These are phyloP conservation scores for Scedosporium apiospermum DNA, from an alignment of 2,329 filamentous ascomycete genomes.

Conservation along the genomic window DNA sequence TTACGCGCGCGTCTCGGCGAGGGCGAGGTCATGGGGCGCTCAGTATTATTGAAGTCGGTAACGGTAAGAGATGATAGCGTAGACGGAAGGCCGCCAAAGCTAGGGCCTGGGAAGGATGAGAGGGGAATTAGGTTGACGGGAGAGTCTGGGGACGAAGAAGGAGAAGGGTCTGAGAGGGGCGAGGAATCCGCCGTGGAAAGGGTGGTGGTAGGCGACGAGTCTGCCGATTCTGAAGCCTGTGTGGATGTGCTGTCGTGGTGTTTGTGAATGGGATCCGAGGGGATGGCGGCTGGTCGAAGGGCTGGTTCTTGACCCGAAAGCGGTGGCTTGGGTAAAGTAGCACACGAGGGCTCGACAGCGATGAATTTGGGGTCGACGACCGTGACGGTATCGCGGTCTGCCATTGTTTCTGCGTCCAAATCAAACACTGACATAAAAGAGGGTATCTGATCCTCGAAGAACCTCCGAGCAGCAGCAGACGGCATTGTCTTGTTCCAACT, in stretches of 20 bases:
- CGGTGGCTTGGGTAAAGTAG: constrained; percentile 24
- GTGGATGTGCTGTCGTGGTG: constrained; percentile 72
- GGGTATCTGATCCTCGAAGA: constrained; percentile 63
- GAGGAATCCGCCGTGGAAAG: constrained; percentile 88
- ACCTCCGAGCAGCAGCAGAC: constrained; percentile 49
- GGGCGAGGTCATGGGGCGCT: constrained; percentile 57
- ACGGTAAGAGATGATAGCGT: constrained; percentile 27
- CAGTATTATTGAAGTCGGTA: constrained; percentile 28
- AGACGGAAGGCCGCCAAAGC: constrained; percentile 38
- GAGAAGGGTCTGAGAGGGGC: constrained; percentile 80
- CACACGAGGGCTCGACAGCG: constrained; percentile 28
- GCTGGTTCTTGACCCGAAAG: constrained; percentile 20
- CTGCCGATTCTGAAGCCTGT: constrained; percentile 71
- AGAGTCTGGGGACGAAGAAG: constrained; percentile 87
- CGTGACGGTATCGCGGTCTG: constrained; percentile 43
- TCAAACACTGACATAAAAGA: constrained; percentile 70
- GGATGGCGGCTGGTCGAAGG: constrained; percentile 29
- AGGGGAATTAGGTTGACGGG: constrained; percentile 65
- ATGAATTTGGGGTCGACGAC: constrained; percentile 45
- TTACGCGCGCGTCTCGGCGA: constrained; percentile 67
- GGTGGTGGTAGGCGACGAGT: constrained; percentile 91
- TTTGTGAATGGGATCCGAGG: constrained; percentile 48
- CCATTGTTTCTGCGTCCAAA: constrained; percentile 47
- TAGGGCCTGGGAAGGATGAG: constrained; percentile 55
- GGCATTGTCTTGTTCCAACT: constrained; percentile 38